phyloP scores from a whole-genome alignment of 2,329 filamentous ascomycete genomes.

The Aureobasidium sp. region DNA sequence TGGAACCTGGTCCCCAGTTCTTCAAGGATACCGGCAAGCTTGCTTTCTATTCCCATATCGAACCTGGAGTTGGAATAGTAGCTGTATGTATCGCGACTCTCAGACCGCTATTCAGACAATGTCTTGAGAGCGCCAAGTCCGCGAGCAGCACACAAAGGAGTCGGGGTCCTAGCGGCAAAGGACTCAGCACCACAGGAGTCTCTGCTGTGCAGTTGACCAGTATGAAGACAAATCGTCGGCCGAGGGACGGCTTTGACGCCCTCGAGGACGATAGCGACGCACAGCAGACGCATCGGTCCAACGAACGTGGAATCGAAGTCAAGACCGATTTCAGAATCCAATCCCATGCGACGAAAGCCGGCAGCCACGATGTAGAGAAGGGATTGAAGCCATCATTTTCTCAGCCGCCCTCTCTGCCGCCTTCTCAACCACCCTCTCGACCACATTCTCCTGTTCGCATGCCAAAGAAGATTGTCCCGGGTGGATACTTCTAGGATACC shows the following conservation, averaged over 20 bases:
- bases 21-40: constrained; percentile 15
- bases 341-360: neutral
- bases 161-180: neutral
- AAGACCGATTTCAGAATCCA: neutral
- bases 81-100: constrained; percentile 21
- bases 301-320: neutral
- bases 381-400: neutral
- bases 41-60: constrained; percentile 18
- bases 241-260: neutral
- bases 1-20: neutral
- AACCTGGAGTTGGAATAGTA: constrained; percentile 21
- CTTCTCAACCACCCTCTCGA: neutral
- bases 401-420: neutral
- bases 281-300: neutral
- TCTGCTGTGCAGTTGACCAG: neutral
- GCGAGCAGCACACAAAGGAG: neutral
- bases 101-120: constrained; percentile 20
- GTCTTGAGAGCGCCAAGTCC: neutral
- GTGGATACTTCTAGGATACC: neutral
- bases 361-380: neutral
- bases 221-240: neutral
- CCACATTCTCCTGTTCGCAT: neutral
- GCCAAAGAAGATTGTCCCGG: no score
- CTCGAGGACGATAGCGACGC: neutral
- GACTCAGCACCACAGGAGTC: neutral